Base-by-base conservation (phyloP, 2,329 filamentous ascomycete species). In the Gnomoniopsis smithogilvyi region DNA sequence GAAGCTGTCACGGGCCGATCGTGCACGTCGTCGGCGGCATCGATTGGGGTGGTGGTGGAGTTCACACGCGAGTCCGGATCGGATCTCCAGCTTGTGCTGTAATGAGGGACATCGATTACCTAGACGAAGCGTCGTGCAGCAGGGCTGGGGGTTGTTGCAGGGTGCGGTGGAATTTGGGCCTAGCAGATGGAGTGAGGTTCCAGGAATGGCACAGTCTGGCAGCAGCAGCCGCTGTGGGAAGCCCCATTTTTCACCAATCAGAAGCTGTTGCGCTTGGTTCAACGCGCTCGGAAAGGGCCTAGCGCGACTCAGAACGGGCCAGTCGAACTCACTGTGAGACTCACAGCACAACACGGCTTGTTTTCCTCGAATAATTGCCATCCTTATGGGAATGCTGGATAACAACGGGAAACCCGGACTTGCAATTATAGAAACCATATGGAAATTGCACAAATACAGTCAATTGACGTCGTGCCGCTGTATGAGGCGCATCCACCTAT, bases 301-400 rank as follows among this genome's bases (percentile, higher is more conserved):
- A 61, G 59, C 56, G 56, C 54, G 38, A 38, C 34, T 51, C 33
- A 41, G 52, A 22, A 58, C 55, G 54, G 52, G 46, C 47, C 49
- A 34, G 48, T 49, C 24, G 52, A 51, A 46, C 55, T 51, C 56
- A 61, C 38, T 48, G 36, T 51, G 46, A 24, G 36, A 43, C 21
- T 26, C 15, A 14, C 4, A 30, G 26, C 26, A 30, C 26, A 30
- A 8, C 26, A 30, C 26, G 26, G 26, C 26, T 30, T 30, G n/a
- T n/a, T n/a, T n/a, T n/a, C n/a, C n/a, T n/a, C n/a, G n/a, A n/a
- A n/a, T n/a, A n/a, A n/a, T n/a, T n/a, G n/a, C n/a, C n/a, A n/a
- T n/a, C n/a, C n/a, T n/a, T n/a, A n/a, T n/a, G n/a, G n/a, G n/a
- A n/a, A n/a, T n/a, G n/a, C n/a, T n/a, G n/a, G n/a, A n/a, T n/a